Evolutionary conservation across 768 basidiomycete genomes (phyloP), one percentile per base, ranked within the genome.

Genomic region (Panaeolus papilionaceus): DNA sequence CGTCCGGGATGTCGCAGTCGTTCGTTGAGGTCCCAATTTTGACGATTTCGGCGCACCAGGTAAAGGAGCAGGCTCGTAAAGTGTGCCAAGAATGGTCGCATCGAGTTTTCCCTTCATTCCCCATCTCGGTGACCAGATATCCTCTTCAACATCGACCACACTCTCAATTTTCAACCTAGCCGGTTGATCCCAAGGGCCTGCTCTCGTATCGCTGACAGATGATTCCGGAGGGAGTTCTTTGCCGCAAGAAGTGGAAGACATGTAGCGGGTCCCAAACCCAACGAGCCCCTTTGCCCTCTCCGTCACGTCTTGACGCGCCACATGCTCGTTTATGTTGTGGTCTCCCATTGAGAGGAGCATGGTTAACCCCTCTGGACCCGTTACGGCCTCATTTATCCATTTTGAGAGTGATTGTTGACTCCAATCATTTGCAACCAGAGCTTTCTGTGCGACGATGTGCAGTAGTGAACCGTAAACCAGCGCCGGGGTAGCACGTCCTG

Each of bases 41-140:
- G 62, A 67, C 6, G 66, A 33, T 58, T 58, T 33, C 14, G 54
- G 54, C 10, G 28, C 54, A 37, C 54, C 54, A 1, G 20, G 28
- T 28, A 58, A 16, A 2, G 67, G 47, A 33, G 38, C 38, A 38
- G 74, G 67, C 64, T 89, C 88, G 7, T 84, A 77, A 51, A 95
- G 84, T 38, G 88, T 76, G 0, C 88, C 88, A 69, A 93, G 84
- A 2, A 98, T 88, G 1, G 92, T 95, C 1, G 93, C 97, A 72
- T 99, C 98, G 23, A 99, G 81, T 79, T 99, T 99, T 26, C 98
- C 98, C 76, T 96, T 97, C 40, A 99, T 82, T 0, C 98, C 98
- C 72, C 94, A 97, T 2, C 88, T 91, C 0, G 98, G 97, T 0
- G 95, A 96, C 92, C 94, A 98, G 70, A 99, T 97, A 71, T 98